These are phyloP conservation scores for Syncephalis fuscata DNA, from an alignment of 371 early-diverging fungal species.

Conservation along the genomic window DNA sequence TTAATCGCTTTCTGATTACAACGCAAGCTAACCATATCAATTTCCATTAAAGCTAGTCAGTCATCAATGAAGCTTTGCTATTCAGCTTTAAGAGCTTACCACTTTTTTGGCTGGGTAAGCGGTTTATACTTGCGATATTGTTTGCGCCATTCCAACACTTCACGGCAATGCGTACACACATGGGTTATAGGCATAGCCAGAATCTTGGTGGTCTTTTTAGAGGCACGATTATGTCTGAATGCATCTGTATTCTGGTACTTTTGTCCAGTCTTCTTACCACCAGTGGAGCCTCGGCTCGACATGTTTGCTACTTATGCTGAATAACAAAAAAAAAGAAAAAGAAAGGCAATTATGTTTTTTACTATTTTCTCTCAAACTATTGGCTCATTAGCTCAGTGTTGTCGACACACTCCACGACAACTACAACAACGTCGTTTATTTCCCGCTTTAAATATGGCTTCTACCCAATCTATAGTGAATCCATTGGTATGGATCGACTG, in stretches of 20 bases:
- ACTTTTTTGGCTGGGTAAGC: constrained; percentile 75
- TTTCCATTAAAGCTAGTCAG: no score
- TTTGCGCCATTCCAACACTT: constrained; percentile 82
- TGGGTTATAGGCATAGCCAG: constrained; percentile 68
- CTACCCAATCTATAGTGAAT: neutral
- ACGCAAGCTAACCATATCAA: constrained; percentile 17
- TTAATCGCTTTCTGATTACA: constrained; percentile 74
- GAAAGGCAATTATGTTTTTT: no score
- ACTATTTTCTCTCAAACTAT: no score
- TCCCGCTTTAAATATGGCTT: no score
- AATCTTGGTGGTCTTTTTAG: constrained; percentile 60
- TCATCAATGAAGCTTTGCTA: constrained; percentile 2
- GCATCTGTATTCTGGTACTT: constrained; percentile 81
- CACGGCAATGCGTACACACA: constrained; percentile 77
- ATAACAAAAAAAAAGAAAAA: no score
- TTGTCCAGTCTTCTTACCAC: constrained; percentile 51
- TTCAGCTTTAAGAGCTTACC: constrained; percentile 27
- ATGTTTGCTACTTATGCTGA: no score
- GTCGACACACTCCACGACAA: no score
- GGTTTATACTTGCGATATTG: constrained; percentile 94
- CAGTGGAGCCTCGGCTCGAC: neutral
- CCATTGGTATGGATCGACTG: constrained; percentile 87
- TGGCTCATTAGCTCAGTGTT: no score
- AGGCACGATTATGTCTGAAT: constrained; percentile 73
- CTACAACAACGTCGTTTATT: no score